Base-by-base conservation (phyloP, 2,329 filamentous ascomycete genomes). In the Arthroderma uncinatum region DNA sequence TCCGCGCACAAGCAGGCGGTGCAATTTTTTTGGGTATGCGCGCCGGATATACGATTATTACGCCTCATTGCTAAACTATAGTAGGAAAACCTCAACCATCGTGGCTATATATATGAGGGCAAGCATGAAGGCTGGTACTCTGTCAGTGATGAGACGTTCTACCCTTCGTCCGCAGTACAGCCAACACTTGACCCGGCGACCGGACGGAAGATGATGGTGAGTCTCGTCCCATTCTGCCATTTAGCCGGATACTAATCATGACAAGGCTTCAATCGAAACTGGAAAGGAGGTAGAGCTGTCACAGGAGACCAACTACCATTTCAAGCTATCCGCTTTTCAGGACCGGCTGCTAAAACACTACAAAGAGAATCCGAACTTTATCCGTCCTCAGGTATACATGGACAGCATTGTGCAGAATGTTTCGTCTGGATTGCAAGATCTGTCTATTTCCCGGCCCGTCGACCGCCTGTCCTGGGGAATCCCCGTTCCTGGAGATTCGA, bases 71-170 rank as follows among this genome's bases (percentile, higher is more conserved):
- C 50, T 37, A 21, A 53, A 23, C 16, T 21, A 8, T 30, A 9
- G 10, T 62, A 80, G 78, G 79, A 82, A 62, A 79, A 90, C 69
- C 77, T 98, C 59, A 79, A 85, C 65, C 83, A 90, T 56, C 78
- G 80, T 50, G 86, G 86, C 7, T 84, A 86, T 60, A 85, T 97
- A 56, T 96, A 96, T 72, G 83, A 87, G 66, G 82, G 83, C 9
- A 89, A 86, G 64, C 93, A 97, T 65, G 83, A 89, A 68, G 93
- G 93, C 1, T 98, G 93, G 93, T 98, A 98, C 71, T 93, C 87
- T 57, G 86, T 98, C 56, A 90, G 88, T 69, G 93, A 98, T 70
- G 93, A 98, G 77, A 92, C 92, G 39, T 98, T 95, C 72, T 97
- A 96, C 68, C 89, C 92, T 0, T 80, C 85, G 55, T 82, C 82